A percentile compares a stretch with the other conserved stretches of the same genome.
Conservation (phyloP, 352 stramenopile genomes). For the Blastocystis sp. region DNA sequence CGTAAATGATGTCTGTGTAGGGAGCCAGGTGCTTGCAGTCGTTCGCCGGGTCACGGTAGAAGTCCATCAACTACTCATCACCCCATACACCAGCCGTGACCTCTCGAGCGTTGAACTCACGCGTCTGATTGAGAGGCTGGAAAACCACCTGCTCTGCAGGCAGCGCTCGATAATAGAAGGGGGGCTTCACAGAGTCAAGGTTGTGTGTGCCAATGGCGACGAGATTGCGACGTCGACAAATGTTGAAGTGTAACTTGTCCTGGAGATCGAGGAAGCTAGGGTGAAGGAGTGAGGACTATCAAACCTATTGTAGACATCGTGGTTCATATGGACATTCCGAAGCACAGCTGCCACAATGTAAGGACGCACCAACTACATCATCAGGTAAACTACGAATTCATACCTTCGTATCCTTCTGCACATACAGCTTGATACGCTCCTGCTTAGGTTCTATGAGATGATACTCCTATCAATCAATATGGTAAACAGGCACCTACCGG, state of each 20-base stretch:
- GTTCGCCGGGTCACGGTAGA: conserved; percentile 63
- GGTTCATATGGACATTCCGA: conserved; percentile 87
- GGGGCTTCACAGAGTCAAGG: conserved; percentile 69
- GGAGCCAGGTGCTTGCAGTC: conserved; percentile 92
- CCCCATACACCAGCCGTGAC: conserved; percentile 91
- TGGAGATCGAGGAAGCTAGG: conserved; percentile 96
- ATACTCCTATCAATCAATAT: neutral
- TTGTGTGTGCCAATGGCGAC: conserved; percentile 99
- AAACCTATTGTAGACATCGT: conserved; percentile 84
- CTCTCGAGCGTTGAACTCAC: conserved; percentile 84
- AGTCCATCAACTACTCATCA: conserved; percentile 71
- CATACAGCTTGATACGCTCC: conserved; percentile 48
- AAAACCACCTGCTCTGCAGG: conserved; percentile 89
- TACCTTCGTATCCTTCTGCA: conserved; percentile 48
- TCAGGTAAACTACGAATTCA: neutral
- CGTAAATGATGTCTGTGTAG: conserved; percentile 98
- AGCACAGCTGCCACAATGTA: conserved; percentile 95
- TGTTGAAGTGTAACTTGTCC: conserved; percentile 99
- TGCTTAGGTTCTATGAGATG: conserved; percentile 27
- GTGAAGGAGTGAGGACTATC: conserved; percentile 59
- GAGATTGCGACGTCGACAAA: conserved; percentile 95
- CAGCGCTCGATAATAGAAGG: conserved; percentile 81
- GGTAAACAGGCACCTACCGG: conserved; percentile 67
- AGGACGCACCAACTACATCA: conserved; percentile 78
- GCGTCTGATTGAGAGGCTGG: conserved; percentile 83